Percentiles rank a stretch among this genome's conserved stretches.
Evolutionary conservation across 2,329 filamentous ascomycete genomes (phyloP).

Genomic region (Hypoxylon sp.): DNA sequence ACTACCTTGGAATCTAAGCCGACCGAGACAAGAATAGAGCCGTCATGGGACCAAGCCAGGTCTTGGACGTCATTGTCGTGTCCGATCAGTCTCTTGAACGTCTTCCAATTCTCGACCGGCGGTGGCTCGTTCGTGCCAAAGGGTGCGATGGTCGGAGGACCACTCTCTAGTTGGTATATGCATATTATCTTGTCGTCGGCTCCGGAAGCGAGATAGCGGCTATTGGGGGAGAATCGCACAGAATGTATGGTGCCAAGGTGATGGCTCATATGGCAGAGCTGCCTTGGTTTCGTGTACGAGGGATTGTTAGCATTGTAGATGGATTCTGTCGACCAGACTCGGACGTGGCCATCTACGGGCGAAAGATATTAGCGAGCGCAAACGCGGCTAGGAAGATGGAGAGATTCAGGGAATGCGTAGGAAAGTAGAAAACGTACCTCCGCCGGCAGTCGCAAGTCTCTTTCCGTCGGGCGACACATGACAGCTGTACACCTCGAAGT

Average conservation of each 20-base stretch:
- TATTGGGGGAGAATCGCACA: conserved; percentile 94
- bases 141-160: conserved; percentile 76
- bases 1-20: conserved; percentile 98
- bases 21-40: conserved; percentile 93
- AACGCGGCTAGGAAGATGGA: not conserved
- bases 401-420: too few relatives aligned
- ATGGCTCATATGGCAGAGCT: conserved; percentile 97
- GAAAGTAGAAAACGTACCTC: conserved; percentile 76
- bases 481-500: conserved; percentile 98
- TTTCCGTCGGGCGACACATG: conserved; percentile 95
- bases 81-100: conserved; percentile 88
- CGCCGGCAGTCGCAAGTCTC: conserved; percentile 90
- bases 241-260: conserved; percentile 97
- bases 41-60: conserved; percentile 95
- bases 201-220: conserved; percentile 93
- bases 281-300: conserved; percentile 79
- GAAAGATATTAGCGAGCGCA: conserved; percentile 27
- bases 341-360: conserved; percentile 85
- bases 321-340: conserved; percentile 96
- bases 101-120: conserved; percentile 97
- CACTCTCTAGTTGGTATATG: conserved; percentile 89
- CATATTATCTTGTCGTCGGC: conserved; percentile 99
- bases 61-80: conserved; percentile 99
- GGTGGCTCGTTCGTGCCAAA: conserved; percentile 87
- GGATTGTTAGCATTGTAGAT: conserved; percentile 82